Conservation (phyloP, 176 grass and related monocot genomes). For the Oryza glumipatula region DNA sequence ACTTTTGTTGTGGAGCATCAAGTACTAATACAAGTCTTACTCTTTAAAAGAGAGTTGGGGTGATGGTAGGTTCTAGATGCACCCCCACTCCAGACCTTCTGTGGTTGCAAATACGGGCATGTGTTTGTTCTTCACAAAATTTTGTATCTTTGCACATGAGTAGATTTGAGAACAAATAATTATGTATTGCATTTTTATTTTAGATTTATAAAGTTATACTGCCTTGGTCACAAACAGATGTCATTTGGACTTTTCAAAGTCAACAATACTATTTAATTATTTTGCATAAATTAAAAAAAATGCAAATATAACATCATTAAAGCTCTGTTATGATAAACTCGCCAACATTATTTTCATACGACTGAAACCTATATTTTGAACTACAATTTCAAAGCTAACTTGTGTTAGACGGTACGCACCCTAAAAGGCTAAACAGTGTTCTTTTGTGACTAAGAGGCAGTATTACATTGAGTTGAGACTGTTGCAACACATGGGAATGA, state of each 20-base stretch:
- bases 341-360: background rate
- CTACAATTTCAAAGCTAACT: background rate
- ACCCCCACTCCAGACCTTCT: background rate
- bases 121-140: too few relatives aligned
- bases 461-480: background rate
- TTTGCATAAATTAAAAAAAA: background rate
- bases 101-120: too few relatives aligned
- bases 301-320: background rate
- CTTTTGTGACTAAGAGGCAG: background rate
- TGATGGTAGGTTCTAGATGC: background rate
- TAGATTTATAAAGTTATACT: background rate
- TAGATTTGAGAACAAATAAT: background rate
- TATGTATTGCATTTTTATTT: background rate
- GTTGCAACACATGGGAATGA: background rate
- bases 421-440: background rate
- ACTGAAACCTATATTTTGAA: background rate
- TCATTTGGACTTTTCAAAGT: background rate
- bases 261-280: background rate
- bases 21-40: constrained; percentile 12
- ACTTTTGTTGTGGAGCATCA: constrained; percentile 3
- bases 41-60: background rate
- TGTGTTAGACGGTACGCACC: background rate
- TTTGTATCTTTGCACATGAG: background rate
- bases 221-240: background rate
- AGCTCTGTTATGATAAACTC: background rate